Base-by-base conservation (phyloP, 108 stramenopile species). In the Poteriospumella lacustris region DNA sequence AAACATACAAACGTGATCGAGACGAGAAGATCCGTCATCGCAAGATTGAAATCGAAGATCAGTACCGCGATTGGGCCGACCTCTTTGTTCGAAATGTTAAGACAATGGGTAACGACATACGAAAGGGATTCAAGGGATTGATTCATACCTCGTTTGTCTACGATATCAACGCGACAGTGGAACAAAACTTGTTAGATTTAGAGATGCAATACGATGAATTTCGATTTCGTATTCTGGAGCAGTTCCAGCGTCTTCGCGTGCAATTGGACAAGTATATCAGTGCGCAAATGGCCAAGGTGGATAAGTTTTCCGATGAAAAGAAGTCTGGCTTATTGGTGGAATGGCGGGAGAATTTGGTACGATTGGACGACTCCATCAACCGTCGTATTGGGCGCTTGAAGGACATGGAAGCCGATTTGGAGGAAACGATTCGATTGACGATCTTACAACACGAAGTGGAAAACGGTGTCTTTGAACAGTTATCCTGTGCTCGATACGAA, bases 401-500 rank as follows among this genome's bases (percentile, higher is more conserved):
- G 36, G 60, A 64, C 31, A 64, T 64, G 60, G 60, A 64, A 34
- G 31, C 29, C 3, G 60, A 64, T 24, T 24, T 64, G 12, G 60
- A 64, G 31, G 60, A 64, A 64, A 31, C 60, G 3, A 64, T 64
- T 34, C 60, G 60, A 5, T 24, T 64, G 12, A 64, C 60, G 9
- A 64, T 64, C 29, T 64, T 64, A 24, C 60, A 64, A 64, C 60
- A 64, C 36, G 60, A 64, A 34, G 60, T 64, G 15, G 60, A 64
- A 64, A 24, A 34, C 15, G 24, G 5, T 64, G 60, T 64, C 29
- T 64, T 64, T 64, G 60, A 64, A 64, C 60, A 64, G 31, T 34
- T 64, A 33, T 64, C 60, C 3, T 64, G 60, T 64, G 28, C 60
- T 3, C 15, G 60, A 12, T 64, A 34, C 5, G 60, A 64, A 64